Conservation (phyloP, 1,139 yeast genomes). For the Saccharomyces hybrid region DNA sequence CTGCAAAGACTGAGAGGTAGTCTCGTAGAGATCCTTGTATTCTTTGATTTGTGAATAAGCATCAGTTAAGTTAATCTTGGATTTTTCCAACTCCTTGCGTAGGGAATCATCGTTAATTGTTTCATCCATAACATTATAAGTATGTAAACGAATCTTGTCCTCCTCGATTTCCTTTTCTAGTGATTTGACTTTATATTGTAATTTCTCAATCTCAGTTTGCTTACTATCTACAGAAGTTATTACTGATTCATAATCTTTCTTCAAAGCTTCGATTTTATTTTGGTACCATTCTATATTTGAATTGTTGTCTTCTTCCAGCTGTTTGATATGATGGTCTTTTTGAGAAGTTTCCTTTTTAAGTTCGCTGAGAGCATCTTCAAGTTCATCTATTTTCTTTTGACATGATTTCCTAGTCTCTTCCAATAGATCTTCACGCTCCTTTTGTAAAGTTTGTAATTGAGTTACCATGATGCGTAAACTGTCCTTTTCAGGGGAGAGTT, state of each 20-base stretch:
- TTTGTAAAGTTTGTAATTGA: constrained; percentile 53
- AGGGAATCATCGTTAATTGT: constrained; percentile 25
- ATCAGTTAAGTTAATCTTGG: constrained; percentile 41
- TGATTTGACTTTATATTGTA: constrained; percentile 29
- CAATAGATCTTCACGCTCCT: constrained; percentile 52
- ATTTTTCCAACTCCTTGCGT: constrained; percentile 36
- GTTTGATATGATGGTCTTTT: constrained; percentile 41
- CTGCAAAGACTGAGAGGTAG: constrained; percentile 44
- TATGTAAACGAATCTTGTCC: constrained; percentile 32
- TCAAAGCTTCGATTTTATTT: constrained; percentile 49
- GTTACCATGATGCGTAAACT: constrained; percentile 53
- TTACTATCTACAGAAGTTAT: constrained; percentile 2
- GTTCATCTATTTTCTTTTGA: constrained; percentile 27
- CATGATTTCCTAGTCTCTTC: constrained; percentile 43
- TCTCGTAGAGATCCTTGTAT: constrained; percentile 41
- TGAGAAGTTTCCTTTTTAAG: constrained; percentile 44
- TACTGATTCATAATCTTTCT: not conserved
- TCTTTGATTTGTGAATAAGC: constrained; percentile 43
- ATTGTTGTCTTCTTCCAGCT: constrained; percentile 34
- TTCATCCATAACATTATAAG: constrained; percentile 19
- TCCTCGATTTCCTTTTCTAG: constrained; percentile 35
- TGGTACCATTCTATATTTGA: constrained; percentile 57
- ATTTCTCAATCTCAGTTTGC: constrained; percentile 30
- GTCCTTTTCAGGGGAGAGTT: constrained; percentile 50
- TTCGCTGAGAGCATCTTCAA: constrained; percentile 39